Percentiles rank a stretch among this genome's conserved stretches.
Evolutionary conservation across 75 land plant genomes (phyloP).

Genomic region (Isoetes taiwanensis): DNA sequence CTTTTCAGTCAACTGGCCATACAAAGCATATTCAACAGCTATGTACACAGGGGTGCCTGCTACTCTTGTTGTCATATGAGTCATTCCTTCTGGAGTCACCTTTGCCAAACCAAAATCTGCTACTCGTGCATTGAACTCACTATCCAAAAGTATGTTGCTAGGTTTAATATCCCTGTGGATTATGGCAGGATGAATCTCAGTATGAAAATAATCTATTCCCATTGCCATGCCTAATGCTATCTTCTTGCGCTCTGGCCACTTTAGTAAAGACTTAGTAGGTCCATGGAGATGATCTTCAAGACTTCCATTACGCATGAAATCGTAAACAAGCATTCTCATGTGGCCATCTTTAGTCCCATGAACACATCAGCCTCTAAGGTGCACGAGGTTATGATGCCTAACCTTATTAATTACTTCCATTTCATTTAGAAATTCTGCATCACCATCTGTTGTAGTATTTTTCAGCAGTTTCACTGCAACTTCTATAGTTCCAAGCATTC

Average conservation of each 20-base stretch:
- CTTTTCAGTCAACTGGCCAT: no score
- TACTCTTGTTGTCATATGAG: constrained; percentile 58
- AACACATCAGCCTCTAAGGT: constrained; percentile 63
- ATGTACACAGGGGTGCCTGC: constrained; percentile 77
- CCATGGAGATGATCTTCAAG: constrained; percentile 50
- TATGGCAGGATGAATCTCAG: constrained; percentile 59
- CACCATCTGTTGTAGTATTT: constrained; percentile 18
- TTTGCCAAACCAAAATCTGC: constrained; percentile 71
- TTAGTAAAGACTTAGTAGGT: constrained; percentile 24
- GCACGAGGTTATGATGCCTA: constrained; percentile 73
- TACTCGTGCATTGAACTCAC: constrained; percentile 54
- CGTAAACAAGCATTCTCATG: constrained; percentile 54
- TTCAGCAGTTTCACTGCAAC: constrained; percentile 30
- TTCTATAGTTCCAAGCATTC: constrained; percentile 19
- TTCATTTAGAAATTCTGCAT: constrained; percentile 25
- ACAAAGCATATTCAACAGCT: no score
- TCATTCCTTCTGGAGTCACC: constrained; percentile 48
- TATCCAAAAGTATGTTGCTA: constrained; percentile 60
- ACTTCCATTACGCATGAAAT: constrained; percentile 54
- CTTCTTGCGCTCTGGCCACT: constrained; percentile 35
- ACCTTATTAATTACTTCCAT: constrained; percentile 31
- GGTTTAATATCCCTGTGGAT: constrained; percentile 76
- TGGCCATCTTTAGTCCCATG: constrained; percentile 42
- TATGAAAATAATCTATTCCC: constrained; percentile 57
- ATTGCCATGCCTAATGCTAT: constrained; percentile 42